These are phyloP conservation scores for Phytophthora rubi DNA, from an alignment of 352 stramenopile species.

Conservation along the genomic window DNA sequence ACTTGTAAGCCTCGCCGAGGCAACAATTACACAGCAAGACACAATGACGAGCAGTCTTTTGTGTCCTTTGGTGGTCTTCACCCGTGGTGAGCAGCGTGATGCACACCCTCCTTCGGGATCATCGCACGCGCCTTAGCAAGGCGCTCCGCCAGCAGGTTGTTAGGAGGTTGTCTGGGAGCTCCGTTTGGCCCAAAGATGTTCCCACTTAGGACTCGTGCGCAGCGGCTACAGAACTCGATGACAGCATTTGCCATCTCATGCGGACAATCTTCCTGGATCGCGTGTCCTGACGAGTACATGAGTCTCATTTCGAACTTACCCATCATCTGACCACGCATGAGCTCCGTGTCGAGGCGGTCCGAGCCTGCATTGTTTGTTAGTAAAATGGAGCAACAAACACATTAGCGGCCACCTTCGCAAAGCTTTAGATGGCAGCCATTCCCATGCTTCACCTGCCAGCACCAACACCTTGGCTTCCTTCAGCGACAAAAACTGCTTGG, in stretches of 20 bases:
- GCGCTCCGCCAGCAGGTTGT: constrained; percentile 51
- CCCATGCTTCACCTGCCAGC: constrained; percentile 52
- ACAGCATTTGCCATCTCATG: constrained; percentile 75
- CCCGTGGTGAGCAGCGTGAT: constrained; percentile 18
- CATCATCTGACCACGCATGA: constrained; percentile 92
- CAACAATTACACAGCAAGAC: constrained; percentile 32
- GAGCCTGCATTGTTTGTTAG: constrained; percentile 42
- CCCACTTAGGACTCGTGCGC: constrained; percentile 46
- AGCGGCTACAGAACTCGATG: constrained; percentile 67
- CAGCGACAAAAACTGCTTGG: constrained; percentile 83
- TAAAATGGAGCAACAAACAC: constrained; percentile 4
- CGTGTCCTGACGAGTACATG: constrained; percentile 89
- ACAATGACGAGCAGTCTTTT: constrained; percentile 20
- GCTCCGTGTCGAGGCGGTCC: constrained; percentile 86
- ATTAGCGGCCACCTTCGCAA: background rate
- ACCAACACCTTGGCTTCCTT: constrained; percentile 85
- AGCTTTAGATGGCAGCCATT: background rate
- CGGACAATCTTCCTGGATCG: constrained; percentile 89
- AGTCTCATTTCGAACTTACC: constrained; percentile 90
- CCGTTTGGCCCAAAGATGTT: constrained; percentile 41
- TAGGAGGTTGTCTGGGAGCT: constrained; percentile 36
- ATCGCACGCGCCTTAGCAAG: constrained; percentile 68
- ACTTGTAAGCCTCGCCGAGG: constrained; percentile 25
- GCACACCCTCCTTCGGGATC: constrained; percentile 50
- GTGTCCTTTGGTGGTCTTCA: constrained; percentile 4